Evolutionary conservation across 305 asterid species (phyloP).

Genomic region (Fraxinus latifolia): DNA sequence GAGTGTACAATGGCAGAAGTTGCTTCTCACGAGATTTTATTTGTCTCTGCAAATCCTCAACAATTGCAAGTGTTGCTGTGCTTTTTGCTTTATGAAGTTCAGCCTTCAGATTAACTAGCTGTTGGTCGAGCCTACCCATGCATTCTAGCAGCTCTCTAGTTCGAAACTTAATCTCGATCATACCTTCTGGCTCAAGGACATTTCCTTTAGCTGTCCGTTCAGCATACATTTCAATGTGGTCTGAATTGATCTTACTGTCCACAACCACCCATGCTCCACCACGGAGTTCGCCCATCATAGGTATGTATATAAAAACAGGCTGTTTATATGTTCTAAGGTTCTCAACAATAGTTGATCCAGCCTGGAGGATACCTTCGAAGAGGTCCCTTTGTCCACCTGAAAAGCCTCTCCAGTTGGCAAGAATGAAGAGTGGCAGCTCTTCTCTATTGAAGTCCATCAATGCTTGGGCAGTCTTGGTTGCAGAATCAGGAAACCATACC

Average conservation of each 20-base stretch:
- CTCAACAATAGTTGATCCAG: conserved; percentile 95
- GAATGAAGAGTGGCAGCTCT: conserved; percentile 85
- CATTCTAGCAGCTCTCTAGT: conserved; percentile 76
- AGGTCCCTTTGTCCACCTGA: conserved; percentile 99
- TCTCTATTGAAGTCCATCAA: conserved; percentile 88
- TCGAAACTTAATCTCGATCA: conserved; percentile 88
- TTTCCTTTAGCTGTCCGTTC: conserved; percentile 90
- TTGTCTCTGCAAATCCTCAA: conserved; percentile 45
- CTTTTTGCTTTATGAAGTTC: conserved; percentile 50
- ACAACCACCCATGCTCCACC: conserved; percentile 99
- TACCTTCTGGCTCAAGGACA: conserved; percentile 95
- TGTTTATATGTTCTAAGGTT: conserved; percentile 80
- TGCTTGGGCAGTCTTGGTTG: conserved; percentile 90
- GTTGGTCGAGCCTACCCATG: conserved; percentile 88
- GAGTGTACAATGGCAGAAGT: conserved; percentile 83
- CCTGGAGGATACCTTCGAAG: conserved; percentile 94
- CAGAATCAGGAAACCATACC: conserved; percentile 99
- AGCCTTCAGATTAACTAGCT: conserved; percentile 53
- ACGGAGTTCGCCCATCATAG: conserved; percentile 96
- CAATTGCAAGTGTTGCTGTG: conserved; percentile 20
- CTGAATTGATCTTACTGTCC: conserved; percentile 88
- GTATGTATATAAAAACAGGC: conserved; percentile 90
- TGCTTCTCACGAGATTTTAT: conserved; percentile 80
- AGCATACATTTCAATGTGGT: conserved; percentile 93
- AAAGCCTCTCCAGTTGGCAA: conserved; percentile 98